Percentiles rank a stretch among this genome's conserved stretches.
These are phyloP conservation scores for Erucastrum elatum DNA, from an alignment of 345 rosid species.

Conservation along the genomic window DNA sequence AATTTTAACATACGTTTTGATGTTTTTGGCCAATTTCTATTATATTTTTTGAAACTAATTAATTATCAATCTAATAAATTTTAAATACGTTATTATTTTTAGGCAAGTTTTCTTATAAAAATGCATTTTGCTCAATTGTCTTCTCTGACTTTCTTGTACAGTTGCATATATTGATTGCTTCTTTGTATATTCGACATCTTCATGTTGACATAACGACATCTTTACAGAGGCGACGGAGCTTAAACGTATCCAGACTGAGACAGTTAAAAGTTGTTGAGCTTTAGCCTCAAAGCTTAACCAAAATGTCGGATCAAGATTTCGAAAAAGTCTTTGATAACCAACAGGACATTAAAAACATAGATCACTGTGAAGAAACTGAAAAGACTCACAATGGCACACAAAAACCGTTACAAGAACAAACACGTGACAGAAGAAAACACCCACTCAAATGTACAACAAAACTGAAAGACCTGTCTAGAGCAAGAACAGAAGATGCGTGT, in stretches of 20 bases:
- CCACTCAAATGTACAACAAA: conserved; percentile 12
- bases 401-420: conserved; percentile 17
- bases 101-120: no score
- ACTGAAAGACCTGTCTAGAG: conserved; percentile 4
- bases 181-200: conserved; percentile 3
- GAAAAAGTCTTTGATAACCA: background rate
- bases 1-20: no score
- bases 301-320: conserved; percentile 7
- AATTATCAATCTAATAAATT: no score
- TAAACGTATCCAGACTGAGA: background rate
- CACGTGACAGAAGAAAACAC: conserved; percentile 7
- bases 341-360: conserved; percentile 3
- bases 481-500: conserved; percentile 1
- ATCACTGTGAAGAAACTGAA: conserved; percentile 3
- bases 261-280: conserved; percentile 7
- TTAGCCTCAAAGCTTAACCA: background rate
- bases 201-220: background rate
- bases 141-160: conserved; percentile 10
- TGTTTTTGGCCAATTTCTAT: no score
- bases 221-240: background rate
- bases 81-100: no score
- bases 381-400: conserved; percentile 15
- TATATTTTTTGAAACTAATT: no score
- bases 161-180: conserved; percentile 21
- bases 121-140: background rate